A percentile compares a stretch with the other conserved stretches of the same genome.
phyloP scores from a whole-genome alignment of 2,329 filamentous ascomycete species.

The Akanthomyces dipterigenus region DNA sequence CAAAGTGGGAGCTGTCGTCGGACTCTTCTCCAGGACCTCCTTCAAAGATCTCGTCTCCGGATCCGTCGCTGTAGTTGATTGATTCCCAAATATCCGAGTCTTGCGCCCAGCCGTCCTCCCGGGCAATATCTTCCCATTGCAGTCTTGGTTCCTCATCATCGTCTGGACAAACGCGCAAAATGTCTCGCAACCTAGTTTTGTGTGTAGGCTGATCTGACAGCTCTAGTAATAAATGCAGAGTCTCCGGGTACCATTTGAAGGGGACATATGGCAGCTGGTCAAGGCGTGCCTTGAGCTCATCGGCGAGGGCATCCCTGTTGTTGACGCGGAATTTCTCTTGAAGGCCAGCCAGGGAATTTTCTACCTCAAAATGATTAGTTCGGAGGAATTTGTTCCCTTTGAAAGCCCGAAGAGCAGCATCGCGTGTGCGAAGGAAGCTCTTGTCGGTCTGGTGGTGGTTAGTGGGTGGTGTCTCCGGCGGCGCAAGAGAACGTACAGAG shows the following conservation, averaged over 20 bases:
- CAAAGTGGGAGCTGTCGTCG: slow-evolving; percentile 25
- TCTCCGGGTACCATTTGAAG: slow-evolving; percentile 68
- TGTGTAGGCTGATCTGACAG: slow-evolving; percentile 74
- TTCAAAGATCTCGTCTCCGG: slow-evolving; percentile 41
- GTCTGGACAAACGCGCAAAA: slow-evolving; percentile 46
- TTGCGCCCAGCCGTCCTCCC: slow-evolving; percentile 64
- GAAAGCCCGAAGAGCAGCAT: slow-evolving; percentile 44
- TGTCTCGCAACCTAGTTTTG: slow-evolving; percentile 57
- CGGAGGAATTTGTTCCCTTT: slow-evolving; percentile 52
- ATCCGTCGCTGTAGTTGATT: slow-evolving; percentile 61
- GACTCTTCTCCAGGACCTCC: slow-evolving; percentile 32
- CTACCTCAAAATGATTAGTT: slow-evolving; percentile 70
- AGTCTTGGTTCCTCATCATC: slow-evolving; percentile 42
- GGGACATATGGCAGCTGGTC: slow-evolving; percentile 48
- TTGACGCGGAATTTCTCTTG: slow-evolving; percentile 82
- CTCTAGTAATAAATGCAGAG: slow-evolving; percentile 69
- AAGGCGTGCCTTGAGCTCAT: slow-evolving; percentile 56
- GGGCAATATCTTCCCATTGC: slow-evolving; percentile 73
- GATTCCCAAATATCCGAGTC: slow-evolving; percentile 65
- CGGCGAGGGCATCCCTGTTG: slow-evolving; percentile 71
- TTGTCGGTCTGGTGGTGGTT: slow-evolving; percentile 20
- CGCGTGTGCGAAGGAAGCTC: slow-evolving; percentile 38
- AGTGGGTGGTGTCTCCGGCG: slow-evolving; percentile 4
- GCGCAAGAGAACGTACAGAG: slow-evolving; percentile 9
- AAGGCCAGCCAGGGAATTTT: slow-evolving; percentile 59